These are phyloP conservation scores for Acrodontium crateriforme DNA, from an alignment of 2,329 filamentous ascomycete genomes.

Conservation along the genomic window DNA sequence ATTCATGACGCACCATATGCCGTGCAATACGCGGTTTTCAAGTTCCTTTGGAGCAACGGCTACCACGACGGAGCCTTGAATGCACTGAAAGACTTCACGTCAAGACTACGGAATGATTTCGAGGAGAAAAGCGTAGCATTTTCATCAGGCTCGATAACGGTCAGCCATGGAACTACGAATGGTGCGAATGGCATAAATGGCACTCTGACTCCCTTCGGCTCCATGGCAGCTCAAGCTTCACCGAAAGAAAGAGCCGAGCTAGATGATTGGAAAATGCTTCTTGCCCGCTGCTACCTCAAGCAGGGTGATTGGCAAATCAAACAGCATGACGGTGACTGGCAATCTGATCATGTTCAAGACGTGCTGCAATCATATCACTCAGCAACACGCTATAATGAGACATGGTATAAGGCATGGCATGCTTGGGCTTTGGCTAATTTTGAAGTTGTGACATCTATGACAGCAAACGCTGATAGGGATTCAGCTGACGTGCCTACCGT, in stretches of 20 bases:
- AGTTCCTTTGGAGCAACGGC: conserved; percentile 87
- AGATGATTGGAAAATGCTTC: conserved; percentile 50
- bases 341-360: conserved; percentile 70
- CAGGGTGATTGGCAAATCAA: conserved; percentile 93
- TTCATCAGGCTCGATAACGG: conserved; percentile 5
- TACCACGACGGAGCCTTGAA: conserved; percentile 48
- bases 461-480: conserved; percentile 50
- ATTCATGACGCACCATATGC: conserved; percentile 49
- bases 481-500: conserved; percentile 46
- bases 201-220: conserved; percentile 20
- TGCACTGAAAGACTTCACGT: conserved; percentile 48
- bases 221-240: conserved; percentile 21
- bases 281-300: conserved; percentile 91
- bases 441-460: conserved; percentile 80
- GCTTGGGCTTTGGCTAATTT: conserved; percentile 98
- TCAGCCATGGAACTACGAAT: too few species aligned
- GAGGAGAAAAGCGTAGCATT: conserved; percentile 25
- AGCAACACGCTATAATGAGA: conserved; percentile 84
- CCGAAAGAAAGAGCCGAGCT: conserved; percentile 29
- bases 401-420: conserved; percentile 99
- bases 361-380: conserved; percentile 83
- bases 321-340: conserved; percentile 78
- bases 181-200: conserved; percentile 27
- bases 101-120: conserved; percentile 46
- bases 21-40: conserved; percentile 91